Percentiles rank a stretch among this genome's conserved stretches.
Evolutionary conservation across 768 basidiomycete genomes (phyloP).

Genomic region (Asterophora parasitica): DNA sequence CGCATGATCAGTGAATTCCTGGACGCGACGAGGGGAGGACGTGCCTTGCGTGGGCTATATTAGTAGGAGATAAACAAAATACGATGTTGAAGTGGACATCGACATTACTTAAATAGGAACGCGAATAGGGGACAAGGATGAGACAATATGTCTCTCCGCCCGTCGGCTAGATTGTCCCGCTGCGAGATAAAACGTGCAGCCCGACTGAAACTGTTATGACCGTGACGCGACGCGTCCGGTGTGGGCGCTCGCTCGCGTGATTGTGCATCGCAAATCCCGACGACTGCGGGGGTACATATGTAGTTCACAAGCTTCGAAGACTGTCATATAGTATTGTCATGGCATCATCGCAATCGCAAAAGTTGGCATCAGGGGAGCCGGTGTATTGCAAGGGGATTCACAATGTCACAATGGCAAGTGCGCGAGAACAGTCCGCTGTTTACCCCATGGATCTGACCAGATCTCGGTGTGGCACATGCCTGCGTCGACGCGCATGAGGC

Average conservation of each 20-base stretch:
- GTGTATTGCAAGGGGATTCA: neutral
- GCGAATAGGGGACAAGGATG: neutral
- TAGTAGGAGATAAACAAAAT: neutral
- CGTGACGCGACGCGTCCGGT: no score
- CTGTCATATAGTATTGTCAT: neutral
- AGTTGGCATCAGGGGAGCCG: neutral
- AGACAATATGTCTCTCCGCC: neutral
- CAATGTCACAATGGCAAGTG: slow-evolving; percentile 8
- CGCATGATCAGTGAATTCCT: neutral
- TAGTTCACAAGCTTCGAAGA: no score
- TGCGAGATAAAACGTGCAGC: neutral
- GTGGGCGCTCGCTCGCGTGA: neutral
- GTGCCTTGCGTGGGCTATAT: neutral
- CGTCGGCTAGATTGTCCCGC: neutral
- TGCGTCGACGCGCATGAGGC: slow-evolving; percentile 48
- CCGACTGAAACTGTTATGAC: neutral
- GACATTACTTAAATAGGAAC: no score
- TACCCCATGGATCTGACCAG: slow-evolving; percentile 81
- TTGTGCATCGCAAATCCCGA: neutral
- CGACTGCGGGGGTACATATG: neutral
- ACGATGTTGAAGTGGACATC: no score
- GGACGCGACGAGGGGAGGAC: neutral
- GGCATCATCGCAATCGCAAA: neutral
- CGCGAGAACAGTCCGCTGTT: slow-evolving; percentile 66
- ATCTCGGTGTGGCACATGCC: slow-evolving; percentile 49